Evolutionary conservation across 176 grass and related monocot genomes (phyloP).

Genomic region (Ampelocalamus luodianensis): DNA sequence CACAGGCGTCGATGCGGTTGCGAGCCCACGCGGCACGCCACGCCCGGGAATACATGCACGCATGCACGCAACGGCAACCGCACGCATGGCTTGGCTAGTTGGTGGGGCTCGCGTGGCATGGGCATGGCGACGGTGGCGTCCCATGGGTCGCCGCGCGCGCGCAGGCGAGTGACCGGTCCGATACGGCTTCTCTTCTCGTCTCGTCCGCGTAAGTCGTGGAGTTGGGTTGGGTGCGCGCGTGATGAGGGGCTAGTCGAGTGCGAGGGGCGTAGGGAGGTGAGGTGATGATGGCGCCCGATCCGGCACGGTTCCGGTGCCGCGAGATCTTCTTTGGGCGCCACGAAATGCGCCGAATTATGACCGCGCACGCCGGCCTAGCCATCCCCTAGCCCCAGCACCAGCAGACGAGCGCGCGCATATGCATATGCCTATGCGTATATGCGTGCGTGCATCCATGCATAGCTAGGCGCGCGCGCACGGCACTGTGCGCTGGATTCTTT

Average conservation of each 20-base stretch:
- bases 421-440: neutral
- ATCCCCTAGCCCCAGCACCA: neutral
- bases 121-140: neutral
- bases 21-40: neutral
- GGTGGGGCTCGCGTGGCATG: too few species aligned
- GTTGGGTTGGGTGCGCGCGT: neutral
- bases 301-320: constrained; percentile 32
- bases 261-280: neutral
- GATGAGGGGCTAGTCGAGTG: constrained; percentile 1
- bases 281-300: constrained; percentile 41
- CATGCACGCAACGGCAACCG: neutral
- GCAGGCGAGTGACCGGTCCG: neutral
- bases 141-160: neutral
- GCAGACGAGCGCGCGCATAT: neutral
- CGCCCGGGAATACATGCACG: neutral
- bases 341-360: constrained; percentile 18
- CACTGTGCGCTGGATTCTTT: neutral
- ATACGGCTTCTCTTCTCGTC: neutral
- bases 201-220: neutral
- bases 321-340: constrained; percentile 34
- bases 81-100: neutral
- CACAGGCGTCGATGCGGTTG: neutral
- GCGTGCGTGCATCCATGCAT: neutral
- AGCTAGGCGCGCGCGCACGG: neutral
- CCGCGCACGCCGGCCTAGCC: neutral